Conservation (phyloP, 202 grass and related monocot species). For the Musa balbisiana region DNA sequence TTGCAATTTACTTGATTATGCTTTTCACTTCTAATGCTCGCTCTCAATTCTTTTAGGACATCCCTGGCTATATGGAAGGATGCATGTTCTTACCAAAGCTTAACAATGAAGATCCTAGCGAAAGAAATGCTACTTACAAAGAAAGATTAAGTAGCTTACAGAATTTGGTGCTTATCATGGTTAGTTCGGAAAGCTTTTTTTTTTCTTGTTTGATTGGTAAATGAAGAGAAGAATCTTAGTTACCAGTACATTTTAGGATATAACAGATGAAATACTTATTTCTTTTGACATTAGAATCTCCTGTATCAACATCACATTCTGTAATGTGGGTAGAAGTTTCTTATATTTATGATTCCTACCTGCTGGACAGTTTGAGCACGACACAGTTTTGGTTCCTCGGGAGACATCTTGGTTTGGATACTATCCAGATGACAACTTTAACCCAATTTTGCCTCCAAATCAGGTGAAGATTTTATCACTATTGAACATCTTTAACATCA, state of each 20-base stretch:
- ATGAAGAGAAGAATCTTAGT: neutral
- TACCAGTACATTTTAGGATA: neutral
- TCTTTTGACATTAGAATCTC: neutral
- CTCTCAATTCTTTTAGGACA: constrained; percentile 47
- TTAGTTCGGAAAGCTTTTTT: constrained; percentile 27
- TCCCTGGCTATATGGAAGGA: constrained; percentile 65
- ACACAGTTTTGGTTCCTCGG: constrained; percentile 65
- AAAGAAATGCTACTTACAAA: constrained; percentile 86
- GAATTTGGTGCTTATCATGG: constrained; percentile 86
- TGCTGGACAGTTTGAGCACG: constrained; percentile 60
- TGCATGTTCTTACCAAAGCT: constrained; percentile 95
- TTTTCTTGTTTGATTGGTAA: neutral
- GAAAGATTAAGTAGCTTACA: constrained; percentile 81
- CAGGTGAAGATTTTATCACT: constrained; percentile 28
- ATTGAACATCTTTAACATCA: no score
- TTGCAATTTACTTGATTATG: neutral
- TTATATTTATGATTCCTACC: constrained; percentile 6
- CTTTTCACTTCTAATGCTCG: constrained; percentile 1
- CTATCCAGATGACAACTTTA: constrained; percentile 68
- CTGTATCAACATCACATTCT: neutral
- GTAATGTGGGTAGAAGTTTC: neutral
- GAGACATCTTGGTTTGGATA: constrained; percentile 98
- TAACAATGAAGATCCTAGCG: constrained; percentile 72
- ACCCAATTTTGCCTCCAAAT: constrained; percentile 49
- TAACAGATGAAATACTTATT: neutral